phyloP scores from a whole-genome alignment of 768 basidiomycete genomes.

The Kwoniella pini region DNA sequence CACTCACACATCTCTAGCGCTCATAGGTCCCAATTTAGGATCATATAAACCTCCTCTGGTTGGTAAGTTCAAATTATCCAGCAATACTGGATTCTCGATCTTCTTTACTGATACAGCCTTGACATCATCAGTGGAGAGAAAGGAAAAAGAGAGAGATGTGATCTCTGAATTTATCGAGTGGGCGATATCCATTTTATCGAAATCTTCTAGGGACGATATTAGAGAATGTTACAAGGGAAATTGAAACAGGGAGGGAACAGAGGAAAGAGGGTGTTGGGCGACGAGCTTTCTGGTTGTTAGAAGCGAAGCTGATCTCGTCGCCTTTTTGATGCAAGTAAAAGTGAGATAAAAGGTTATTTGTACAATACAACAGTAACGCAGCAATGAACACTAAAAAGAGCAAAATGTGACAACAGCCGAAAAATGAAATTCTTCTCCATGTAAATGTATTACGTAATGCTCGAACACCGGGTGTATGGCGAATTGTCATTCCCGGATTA shows the following conservation, averaged over 20 bases:
- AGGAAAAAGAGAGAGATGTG: slow-evolving; percentile 85
- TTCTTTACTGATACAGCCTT: slow-evolving; percentile 96
- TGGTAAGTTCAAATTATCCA: slow-evolving; percentile 91
- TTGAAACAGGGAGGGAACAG: background rate
- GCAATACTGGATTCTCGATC: slow-evolving; percentile 85
- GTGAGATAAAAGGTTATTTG: background rate
- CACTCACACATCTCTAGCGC: slow-evolving; percentile 84
- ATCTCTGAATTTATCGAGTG: slow-evolving; percentile 84
- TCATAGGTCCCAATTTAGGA: slow-evolving; percentile 87
- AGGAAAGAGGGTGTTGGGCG: slow-evolving; percentile 4
- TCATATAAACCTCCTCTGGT: slow-evolving; percentile 93
- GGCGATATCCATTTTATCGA: slow-evolving; percentile 73
- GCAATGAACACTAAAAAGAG: background rate
- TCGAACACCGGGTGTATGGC: no score
- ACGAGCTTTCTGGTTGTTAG: slow-evolving; percentile 4
- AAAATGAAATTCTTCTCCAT: background rate
- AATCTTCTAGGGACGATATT: background rate
- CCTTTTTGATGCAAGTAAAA: slow-evolving; percentile 1
- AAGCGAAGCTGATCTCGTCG: slow-evolving; percentile 22
- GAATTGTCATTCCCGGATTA: no score
- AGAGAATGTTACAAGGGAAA: background rate
- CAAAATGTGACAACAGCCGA: background rate
- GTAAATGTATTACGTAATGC: background rate
- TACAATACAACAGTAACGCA: background rate
- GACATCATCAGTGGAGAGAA: slow-evolving; percentile 82